Percentiles rank a stretch among this genome's conserved stretches.
These are phyloP conservation scores for Russula sp. DNA, from an alignment of 768 basidiomycete species.

Conservation along the genomic window DNA sequence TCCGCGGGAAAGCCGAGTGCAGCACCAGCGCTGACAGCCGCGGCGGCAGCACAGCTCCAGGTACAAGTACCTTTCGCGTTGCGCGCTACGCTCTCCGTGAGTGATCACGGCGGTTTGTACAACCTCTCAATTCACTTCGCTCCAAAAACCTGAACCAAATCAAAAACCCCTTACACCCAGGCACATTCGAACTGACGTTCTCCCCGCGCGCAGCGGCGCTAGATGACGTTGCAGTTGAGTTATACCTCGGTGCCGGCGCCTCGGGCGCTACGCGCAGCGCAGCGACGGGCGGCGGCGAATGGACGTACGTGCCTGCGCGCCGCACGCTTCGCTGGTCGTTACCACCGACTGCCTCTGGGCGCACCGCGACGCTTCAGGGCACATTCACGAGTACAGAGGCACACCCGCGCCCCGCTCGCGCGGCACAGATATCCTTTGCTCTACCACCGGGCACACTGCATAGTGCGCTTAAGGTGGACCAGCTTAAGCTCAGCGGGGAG, in stretches of 20 bases:
- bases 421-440: slow-evolving; percentile 69
- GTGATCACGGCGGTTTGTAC: slow-evolving; percentile 43
- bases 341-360: slow-evolving; percentile 55
- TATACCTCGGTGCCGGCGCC: slow-evolving; percentile 73
- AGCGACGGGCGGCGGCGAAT: slow-evolving; percentile 61
- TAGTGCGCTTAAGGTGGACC: slow-evolving; percentile 58
- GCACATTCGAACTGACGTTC: slow-evolving; percentile 51
- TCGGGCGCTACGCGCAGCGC: slow-evolving; percentile 69
- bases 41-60: slow-evolving; percentile 30
- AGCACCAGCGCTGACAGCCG: slow-evolving; percentile 44
- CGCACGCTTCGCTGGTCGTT: slow-evolving; percentile 78
- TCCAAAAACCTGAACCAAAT: background rate
- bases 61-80: slow-evolving; percentile 39
- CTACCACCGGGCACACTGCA: slow-evolving; percentile 61
- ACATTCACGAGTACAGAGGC: slow-evolving; percentile 54
- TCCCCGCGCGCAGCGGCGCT: slow-evolving; percentile 49
- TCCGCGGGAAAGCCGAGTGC: slow-evolving; percentile 35
- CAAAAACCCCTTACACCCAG: slow-evolving; percentile 41
- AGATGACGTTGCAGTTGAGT: slow-evolving; percentile 67
- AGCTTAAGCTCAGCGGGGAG: slow-evolving; percentile 71
- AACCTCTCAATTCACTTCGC: slow-evolving; percentile 3
- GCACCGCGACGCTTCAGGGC: slow-evolving; percentile 58
- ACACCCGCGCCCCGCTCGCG: slow-evolving; percentile 64
- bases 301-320: slow-evolving; percentile 69
- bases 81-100: slow-evolving; percentile 37